phyloP scores from a whole-genome alignment of 768 basidiomycete genomes.

The Calocybe indica region DNA sequence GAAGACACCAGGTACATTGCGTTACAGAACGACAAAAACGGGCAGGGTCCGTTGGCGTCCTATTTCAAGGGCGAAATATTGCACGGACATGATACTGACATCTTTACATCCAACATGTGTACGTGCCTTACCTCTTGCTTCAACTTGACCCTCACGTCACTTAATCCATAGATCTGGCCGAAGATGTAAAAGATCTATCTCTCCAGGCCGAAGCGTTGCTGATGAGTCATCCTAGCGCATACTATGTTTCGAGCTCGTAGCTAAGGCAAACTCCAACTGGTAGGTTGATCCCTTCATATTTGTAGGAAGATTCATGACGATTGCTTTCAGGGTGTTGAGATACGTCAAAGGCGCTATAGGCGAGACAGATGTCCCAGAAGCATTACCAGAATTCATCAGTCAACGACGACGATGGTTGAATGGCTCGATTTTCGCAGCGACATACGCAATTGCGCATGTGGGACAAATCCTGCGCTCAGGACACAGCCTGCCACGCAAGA shows the following conservation, averaged over 20 bases:
- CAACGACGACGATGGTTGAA: conserved; percentile 89
- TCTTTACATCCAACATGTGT: conserved; percentile 98
- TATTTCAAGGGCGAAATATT: conserved; percentile 96
- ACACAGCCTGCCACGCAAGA: conserved; percentile 74
- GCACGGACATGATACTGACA: conserved; percentile 80
- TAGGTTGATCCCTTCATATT: conserved; percentile 18
- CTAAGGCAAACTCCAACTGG: conserved; percentile 77
- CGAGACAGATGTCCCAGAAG: conserved; percentile 92
- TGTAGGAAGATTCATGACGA: conserved; percentile 3
- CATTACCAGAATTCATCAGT: conserved; percentile 87
- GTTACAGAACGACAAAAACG: conserved; percentile 76
- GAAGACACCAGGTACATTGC: conserved; percentile 62
- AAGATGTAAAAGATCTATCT: conserved; percentile 57
- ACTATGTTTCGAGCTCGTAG: conserved; percentile 74
- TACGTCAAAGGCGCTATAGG: conserved; percentile 93
- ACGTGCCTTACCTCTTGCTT: conserved; percentile 21
- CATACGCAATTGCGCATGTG: conserved; percentile 87
- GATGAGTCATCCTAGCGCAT: conserved; percentile 51
- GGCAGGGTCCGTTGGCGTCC: conserved; percentile 84
- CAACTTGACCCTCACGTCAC: conserved; percentile 5
- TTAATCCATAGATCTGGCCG: conserved; percentile 63
- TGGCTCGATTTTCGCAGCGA: conserved; percentile 92
- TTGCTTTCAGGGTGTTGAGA: conserved; percentile 76
- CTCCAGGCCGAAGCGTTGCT: neutral
- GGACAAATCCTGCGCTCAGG: conserved; percentile 77